A percentile compares a stretch with the other conserved stretches of the same genome.
Evolutionary conservation across 2,329 filamentous ascomycete genomes (phyloP).

Genomic region (Claviceps sp.): DNA sequence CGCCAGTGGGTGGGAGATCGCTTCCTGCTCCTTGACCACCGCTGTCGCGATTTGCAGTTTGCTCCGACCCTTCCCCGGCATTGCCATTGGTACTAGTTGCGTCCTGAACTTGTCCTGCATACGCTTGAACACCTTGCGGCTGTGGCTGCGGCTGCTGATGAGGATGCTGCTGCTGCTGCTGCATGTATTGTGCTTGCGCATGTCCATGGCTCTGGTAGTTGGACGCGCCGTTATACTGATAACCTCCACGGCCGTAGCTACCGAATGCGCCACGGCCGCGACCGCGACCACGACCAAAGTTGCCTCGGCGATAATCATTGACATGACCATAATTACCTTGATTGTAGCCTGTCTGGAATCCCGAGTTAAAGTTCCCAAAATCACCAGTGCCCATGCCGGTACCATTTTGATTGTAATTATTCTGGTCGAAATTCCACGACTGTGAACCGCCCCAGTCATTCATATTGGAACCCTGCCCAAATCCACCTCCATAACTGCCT

Average conservation of each 20-base stretch:
- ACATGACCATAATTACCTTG: constrained; percentile 74
- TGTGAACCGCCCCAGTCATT: constrained; percentile 72
- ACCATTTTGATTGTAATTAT: constrained; percentile 84
- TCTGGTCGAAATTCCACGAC: constrained; percentile 73
- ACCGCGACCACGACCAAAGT: constrained; percentile 54
- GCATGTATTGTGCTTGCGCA: constrained; percentile 17
- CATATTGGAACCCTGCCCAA: constrained; percentile 52
- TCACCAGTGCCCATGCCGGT: constrained; percentile 69
- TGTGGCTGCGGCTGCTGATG: background rate
- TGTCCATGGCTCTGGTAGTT: constrained; percentile 23
- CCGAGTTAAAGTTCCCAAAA: constrained; percentile 66
- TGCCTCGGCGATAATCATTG: constrained; percentile 64
- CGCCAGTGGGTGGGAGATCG: constrained; percentile 3
- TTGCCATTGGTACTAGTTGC: constrained; percentile 7
- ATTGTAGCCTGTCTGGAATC: constrained; percentile 65
- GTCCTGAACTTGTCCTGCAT: constrained; percentile 11
- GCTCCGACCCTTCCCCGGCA: constrained; percentile 16
- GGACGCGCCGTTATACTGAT: constrained; percentile 21
- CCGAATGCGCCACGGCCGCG: constrained; percentile 49
- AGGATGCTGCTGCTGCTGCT: constrained; percentile 10
- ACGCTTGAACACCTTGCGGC: constrained; percentile 4
- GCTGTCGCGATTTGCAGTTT: constrained; percentile 6
- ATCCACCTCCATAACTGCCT: constrained; percentile 50
- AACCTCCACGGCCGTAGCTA: constrained; percentile 43
- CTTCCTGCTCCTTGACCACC: constrained; percentile 5